These are phyloP conservation scores for Scenedesmus sp. DNA, from an alignment of 163 green algal genomes.

Conservation along the genomic window DNA sequence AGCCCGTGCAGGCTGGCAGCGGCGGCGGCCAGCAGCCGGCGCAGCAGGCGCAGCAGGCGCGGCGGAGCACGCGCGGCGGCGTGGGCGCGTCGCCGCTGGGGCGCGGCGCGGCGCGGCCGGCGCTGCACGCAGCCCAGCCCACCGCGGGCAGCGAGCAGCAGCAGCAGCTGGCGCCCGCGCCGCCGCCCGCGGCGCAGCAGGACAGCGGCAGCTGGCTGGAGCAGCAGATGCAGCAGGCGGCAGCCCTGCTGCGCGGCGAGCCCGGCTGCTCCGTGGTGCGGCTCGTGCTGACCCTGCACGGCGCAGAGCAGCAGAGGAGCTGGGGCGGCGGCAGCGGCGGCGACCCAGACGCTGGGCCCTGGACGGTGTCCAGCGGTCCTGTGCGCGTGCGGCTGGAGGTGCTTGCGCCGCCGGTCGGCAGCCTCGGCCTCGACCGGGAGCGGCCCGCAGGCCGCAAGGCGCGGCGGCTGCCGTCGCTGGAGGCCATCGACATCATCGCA, in stretches of 20 bases:
- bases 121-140: not conserved
- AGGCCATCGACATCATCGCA: slow-evolving; percentile 71
- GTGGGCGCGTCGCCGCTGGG: too few relatives aligned
- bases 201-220: not conserved
- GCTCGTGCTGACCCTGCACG: too few relatives aligned
- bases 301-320: too few relatives aligned
- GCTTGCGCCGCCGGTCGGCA: slow-evolving; percentile 53
- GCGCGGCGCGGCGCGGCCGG: too few relatives aligned
- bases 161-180: slow-evolving; percentile 18
- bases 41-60: not conserved
- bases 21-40: slow-evolving; percentile 3
- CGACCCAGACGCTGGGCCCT: too few relatives aligned
- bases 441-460: slow-evolving; percentile 51
- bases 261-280: slow-evolving; percentile 38
- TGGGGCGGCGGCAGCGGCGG: slow-evolving; percentile 74
- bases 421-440: slow-evolving; percentile 51
- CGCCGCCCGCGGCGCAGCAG: not conserved
- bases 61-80: not conserved
- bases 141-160: not conserved
- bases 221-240: slow-evolving; percentile 44
- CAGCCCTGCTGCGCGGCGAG: slow-evolving; percentile 68
- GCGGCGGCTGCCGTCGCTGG: slow-evolving; percentile 65
- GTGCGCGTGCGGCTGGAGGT: not conserved
- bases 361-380: too few relatives aligned
- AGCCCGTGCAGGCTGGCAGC: slow-evolving; percentile 1